Evolutionary conservation across 192 early-diverging fungal species (phyloP), one percentile per base, ranked within the genome.

Genomic region (Phlyctochytrium arcticum): DNA sequence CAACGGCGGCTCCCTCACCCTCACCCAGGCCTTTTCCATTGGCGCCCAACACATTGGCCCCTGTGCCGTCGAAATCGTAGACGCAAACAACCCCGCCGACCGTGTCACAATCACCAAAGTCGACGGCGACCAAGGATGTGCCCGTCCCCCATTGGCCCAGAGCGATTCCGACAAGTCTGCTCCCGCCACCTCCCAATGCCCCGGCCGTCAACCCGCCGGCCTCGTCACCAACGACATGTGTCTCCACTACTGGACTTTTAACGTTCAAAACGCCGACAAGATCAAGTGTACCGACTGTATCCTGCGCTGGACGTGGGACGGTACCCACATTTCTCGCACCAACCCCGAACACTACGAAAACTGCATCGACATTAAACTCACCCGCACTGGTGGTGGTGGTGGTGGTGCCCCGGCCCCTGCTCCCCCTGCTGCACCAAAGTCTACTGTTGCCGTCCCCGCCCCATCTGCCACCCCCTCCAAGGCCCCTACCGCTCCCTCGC

Each of bases 201-300:
- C 47, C 21, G 63, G 58, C 33, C 23, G 21, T 5, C 12, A 67
- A 21, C 70, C 70, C 54, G 26, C 57, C 35, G 55, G 61, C n/a
- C 56, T 72, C 19, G 54, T 67, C 37, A 68, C 71, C 8, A 73
- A 73, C 62, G 71, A 73, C 65, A 73, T 73, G 71, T 73, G 71
- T 35, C 15, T 73, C 34, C 44, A 61, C 50, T 49, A 76, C 31
- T 76, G 74, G 74, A 76, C 69, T 6, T 76, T 76, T 49, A 60
- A 27, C 5, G 30, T 63, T 3, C 36, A 63, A 29, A 76, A 76
- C 62, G 70, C 58, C 24, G 55, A 76, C 55, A 36, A 65, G 48
- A 65, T 76, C 23, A 68, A 33, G 8, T 76, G 74, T 70, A 68
- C 44, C 2, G 57, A 65, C 62, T 76, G 74, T 53, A 58, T 76